Conservation (phyloP, 2,329 filamentous ascomycete genomes). For the Beauveria sp. region DNA sequence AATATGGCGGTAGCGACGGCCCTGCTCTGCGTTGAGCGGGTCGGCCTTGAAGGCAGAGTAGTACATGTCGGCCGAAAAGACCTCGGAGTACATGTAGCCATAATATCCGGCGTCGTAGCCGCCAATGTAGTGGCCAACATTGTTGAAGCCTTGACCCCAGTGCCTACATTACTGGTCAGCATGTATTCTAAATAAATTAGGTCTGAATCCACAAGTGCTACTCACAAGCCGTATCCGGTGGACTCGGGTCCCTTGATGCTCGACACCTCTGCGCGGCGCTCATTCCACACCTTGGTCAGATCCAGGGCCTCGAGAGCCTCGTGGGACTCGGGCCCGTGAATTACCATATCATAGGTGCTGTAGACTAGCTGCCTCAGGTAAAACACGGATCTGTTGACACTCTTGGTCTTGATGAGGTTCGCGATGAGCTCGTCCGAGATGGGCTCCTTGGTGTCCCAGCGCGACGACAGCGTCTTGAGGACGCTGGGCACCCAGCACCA, state of each 20-base stretch:
- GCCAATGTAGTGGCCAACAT: constrained; percentile 74
- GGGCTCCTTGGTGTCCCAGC: constrained; percentile 32
- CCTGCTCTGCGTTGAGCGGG: constrained; percentile 69
- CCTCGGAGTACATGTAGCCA: constrained; percentile 50
- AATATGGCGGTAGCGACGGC: constrained; percentile 67
- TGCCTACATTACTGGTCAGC: constrained; percentile 29
- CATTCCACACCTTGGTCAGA: constrained; percentile 61
- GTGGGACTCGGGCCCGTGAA: constrained; percentile 63
- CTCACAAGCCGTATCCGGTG: constrained; percentile 48
- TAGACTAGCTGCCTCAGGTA: constrained; percentile 25
- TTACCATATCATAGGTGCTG: constrained; percentile 62
- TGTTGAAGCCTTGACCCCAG: constrained; percentile 73
- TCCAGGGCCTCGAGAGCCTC: constrained; percentile 58
- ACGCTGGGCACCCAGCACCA: constrained; percentile 29
- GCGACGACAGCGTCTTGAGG: constrained; percentile 36
- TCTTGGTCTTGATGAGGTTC: constrained; percentile 41
- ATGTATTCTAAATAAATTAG: too few species aligned
- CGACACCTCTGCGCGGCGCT: constrained; percentile 61
- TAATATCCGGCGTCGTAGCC: constrained; percentile 75
- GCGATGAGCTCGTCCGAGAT: constrained; percentile 40
- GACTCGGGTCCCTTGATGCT: constrained; percentile 69
- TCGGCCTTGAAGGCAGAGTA: constrained; percentile 68
- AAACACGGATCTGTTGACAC: constrained; percentile 41
- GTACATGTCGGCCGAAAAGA: constrained; percentile 84
- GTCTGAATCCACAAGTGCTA: constrained; percentile 9